A percentile compares a stretch with the other conserved stretches of the same genome.
Evolutionary conservation across 2,329 filamentous ascomycete species (phyloP).

Genomic region (Periglandula ipomoeae): DNA sequence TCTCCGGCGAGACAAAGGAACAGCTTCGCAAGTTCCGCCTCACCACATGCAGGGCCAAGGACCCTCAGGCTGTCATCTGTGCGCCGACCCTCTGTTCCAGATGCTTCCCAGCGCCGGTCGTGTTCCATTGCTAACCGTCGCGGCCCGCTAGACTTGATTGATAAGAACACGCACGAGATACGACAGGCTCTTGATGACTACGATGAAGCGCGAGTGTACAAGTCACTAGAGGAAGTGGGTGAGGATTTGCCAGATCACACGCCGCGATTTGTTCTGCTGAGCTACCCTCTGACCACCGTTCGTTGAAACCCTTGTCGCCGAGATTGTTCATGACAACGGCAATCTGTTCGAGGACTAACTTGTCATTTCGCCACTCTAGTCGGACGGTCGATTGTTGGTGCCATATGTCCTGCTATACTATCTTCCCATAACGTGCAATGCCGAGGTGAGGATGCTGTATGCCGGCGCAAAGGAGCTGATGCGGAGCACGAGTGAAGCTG

Average conservation of each 20-base stretch:
- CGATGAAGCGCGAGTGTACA: slow-evolving; percentile 69
- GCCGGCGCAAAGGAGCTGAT: slow-evolving; percentile 93
- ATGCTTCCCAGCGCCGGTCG: background rate
- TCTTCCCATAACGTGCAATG: slow-evolving; percentile 84
- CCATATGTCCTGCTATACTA: slow-evolving; percentile 96
- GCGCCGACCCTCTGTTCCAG: slow-evolving; percentile 19
- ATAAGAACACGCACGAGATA: slow-evolving; percentile 85
- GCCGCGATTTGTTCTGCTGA: slow-evolving; percentile 81
- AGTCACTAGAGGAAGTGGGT: slow-evolving; percentile 66
- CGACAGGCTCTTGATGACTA: slow-evolving; percentile 46
- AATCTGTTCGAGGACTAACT: background rate
- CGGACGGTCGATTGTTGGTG: slow-evolving; percentile 74
- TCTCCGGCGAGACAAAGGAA: slow-evolving; percentile 82
- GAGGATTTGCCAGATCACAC: slow-evolving; percentile 91
- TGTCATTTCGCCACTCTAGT: slow-evolving; percentile 34
- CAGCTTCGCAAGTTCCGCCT: slow-evolving; percentile 92
- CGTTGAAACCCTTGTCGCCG: background rate
- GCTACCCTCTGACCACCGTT: slow-evolving; percentile 59
- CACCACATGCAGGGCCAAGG: slow-evolving; percentile 75
- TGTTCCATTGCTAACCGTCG: background rate
- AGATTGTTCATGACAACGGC: too few species aligned
- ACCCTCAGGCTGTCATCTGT: slow-evolving; percentile 92
- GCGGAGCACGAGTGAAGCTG: slow-evolving; percentile 87
- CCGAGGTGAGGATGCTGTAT: slow-evolving; percentile 83
- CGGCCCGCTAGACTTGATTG: slow-evolving; percentile 62